phyloP scores from a whole-genome alignment of 208 protist genomes.

The Trypanosoma lewisi region DNA sequence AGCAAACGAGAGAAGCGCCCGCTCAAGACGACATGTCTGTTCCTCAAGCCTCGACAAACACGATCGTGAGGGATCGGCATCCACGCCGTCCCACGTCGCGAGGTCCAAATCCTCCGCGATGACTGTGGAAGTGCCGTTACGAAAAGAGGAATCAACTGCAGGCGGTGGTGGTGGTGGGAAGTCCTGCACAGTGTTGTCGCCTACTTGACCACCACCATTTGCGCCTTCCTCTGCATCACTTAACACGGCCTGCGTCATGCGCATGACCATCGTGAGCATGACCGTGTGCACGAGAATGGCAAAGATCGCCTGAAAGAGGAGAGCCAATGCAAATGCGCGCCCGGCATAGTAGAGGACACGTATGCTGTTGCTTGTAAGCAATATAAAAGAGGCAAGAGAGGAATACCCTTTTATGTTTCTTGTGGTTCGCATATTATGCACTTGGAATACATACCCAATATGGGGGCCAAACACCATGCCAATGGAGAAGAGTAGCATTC shows the following conservation, averaged over 20 bases:
- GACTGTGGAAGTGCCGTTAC: too few species aligned
- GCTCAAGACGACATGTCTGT: conserved; percentile 18
- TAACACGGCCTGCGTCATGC: background rate
- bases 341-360: conserved; percentile 80
- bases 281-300: conserved; percentile 49
- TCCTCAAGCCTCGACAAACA: background rate
- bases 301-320: conserved; percentile 66
- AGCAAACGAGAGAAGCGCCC: conserved; percentile 24
- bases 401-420: conserved; percentile 61
- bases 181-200: background rate
- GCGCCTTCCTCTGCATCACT: background rate
- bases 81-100: background rate
- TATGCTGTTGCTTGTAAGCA: conserved; percentile 73
- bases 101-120: too few species aligned
- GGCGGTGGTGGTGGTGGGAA: too few species aligned
- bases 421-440: conserved; percentile 37
- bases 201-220: background rate
- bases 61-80: background rate
- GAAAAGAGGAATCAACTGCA: too few species aligned
- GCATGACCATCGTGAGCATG: conserved; percentile 50
- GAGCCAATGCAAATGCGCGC: conserved; percentile 43
- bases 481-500: conserved; percentile 32
- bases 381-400: conserved; percentile 66
- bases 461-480: conserved; percentile 61
- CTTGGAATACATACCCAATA: conserved; percentile 69